These are phyloP conservation scores for Basipetospora sp. DNA, from an alignment of 2,329 filamentous ascomycete species.

Conservation along the genomic window DNA sequence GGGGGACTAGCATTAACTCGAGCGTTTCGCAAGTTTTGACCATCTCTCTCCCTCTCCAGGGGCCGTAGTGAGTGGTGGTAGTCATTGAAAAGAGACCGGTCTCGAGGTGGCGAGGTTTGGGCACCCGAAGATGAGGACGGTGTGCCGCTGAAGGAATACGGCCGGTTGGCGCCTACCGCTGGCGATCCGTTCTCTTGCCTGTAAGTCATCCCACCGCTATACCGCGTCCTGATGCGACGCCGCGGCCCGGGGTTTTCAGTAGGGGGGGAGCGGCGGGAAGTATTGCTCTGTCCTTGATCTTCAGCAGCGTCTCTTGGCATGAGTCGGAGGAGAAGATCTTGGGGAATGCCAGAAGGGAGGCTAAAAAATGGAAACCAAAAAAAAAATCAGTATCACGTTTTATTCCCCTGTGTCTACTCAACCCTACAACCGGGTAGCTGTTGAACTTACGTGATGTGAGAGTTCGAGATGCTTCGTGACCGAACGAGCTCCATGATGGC, in stretches of 20 bases:
- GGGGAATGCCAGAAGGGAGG: background rate
- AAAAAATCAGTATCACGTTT: no score
- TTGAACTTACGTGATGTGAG: background rate
- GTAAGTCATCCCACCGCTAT: constrained; percentile 3
- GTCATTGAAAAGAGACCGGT: constrained; percentile 1
- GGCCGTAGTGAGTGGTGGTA: background rate
- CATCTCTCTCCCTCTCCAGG: constrained; percentile 2
- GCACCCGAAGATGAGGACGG: constrained; percentile 1
- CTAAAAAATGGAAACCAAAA: no score
- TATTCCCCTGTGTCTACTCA: no score
- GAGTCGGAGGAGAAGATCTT: constrained; percentile 1
- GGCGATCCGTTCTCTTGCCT: background rate
- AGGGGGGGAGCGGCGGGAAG: constrained; percentile 3
- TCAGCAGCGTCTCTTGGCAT: background rate
- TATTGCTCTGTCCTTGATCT: background rate
- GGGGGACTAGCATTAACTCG: background rate
- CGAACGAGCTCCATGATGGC: constrained; percentile 5
- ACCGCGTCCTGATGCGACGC: constrained; percentile 5
- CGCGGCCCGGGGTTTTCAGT: constrained; percentile 2
- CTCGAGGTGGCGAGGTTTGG: constrained; percentile 1
- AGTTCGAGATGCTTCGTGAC: background rate
- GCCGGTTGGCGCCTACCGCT: background rate
- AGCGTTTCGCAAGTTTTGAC: background rate
- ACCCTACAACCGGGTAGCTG: no score
- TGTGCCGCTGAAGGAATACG: background rate